A percentile compares a stretch with the other conserved stretches of the same genome.
These are phyloP conservation scores for Alternaria alternata DNA, from an alignment of 2,329 filamentous ascomycete species.

Conservation along the genomic window DNA sequence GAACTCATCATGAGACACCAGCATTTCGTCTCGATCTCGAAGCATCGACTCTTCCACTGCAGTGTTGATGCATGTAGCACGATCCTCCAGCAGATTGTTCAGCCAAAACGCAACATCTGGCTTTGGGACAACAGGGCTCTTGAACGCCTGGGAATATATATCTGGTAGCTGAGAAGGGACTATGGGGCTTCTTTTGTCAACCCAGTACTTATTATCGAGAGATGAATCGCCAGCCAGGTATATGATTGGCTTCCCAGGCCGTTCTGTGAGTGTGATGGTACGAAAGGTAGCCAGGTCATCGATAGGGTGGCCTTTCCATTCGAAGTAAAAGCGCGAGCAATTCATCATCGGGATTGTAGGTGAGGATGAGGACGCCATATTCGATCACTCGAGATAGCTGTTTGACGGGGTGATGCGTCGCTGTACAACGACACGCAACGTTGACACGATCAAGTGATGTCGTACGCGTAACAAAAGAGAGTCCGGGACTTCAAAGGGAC, in stretches of 20 bases:
- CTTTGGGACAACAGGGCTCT: slow-evolving; percentile 31
- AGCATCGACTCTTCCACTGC: slow-evolving; percentile 49
- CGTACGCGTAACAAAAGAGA: background rate
- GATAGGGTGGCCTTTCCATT: slow-evolving; percentile 49
- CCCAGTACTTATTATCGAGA: slow-evolving; percentile 52
- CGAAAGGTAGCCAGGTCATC: slow-evolving; percentile 40
- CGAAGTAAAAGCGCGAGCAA: slow-evolving; percentile 39
- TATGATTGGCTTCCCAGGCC: slow-evolving; percentile 43
- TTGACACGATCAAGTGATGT: background rate
- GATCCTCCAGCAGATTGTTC: slow-evolving; percentile 41
- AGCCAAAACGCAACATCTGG: slow-evolving; percentile 51
- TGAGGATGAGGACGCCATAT: background rate
- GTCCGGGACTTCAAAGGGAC: background rate
- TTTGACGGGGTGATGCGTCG: background rate
- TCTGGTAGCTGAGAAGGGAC: slow-evolving; percentile 28
- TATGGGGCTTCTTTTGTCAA: slow-evolving; percentile 21
- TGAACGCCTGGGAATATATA: slow-evolving; percentile 40
- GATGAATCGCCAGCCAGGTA: slow-evolving; percentile 52
- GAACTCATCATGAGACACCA: slow-evolving; percentile 47
- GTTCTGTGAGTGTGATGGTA: slow-evolving; percentile 25
- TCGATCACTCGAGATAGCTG: background rate
- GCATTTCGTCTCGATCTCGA: slow-evolving; percentile 36
- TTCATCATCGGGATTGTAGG: slow-evolving; percentile 23
- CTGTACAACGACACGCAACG: background rate
- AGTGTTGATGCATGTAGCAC: slow-evolving; percentile 48